These are phyloP conservation scores for Trichomonas tenax DNA, from an alignment of 208 protist genomes.

Conservation along the genomic window DNA sequence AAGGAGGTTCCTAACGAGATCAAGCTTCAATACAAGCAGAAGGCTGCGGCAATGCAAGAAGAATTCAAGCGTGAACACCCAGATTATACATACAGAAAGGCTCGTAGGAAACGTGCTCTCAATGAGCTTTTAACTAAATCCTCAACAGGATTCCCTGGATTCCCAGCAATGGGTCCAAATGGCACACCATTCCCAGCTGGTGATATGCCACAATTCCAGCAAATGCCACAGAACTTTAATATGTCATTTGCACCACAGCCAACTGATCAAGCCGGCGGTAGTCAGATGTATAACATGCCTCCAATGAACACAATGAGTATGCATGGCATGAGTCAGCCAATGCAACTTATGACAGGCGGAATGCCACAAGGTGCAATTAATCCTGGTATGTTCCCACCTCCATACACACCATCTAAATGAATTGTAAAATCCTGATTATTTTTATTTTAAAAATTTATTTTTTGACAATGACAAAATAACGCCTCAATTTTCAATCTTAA, in stretches of 20 bases:
- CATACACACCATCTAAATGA: neutral
- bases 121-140: neutral
- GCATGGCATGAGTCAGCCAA: neutral
- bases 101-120: neutral
- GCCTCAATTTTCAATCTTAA: too few relatives aligned
- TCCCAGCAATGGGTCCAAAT: neutral
- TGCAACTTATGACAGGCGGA: neutral
- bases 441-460: too few relatives aligned
- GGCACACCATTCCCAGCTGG: neutral
- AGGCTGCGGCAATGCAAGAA: neutral
- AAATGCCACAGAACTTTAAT: neutral
- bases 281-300: neutral
- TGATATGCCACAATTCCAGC: neutral
- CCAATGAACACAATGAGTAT: neutral
- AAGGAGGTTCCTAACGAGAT: neutral
- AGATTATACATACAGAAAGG: slow-evolving; percentile 1
- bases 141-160: neutral
- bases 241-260: neutral
- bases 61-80: neutral
- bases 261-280: neutral
- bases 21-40: neutral
- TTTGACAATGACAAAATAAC: too few relatives aligned
- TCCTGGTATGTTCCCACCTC: neutral
- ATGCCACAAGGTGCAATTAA: neutral
- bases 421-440: neutral